Conservation (phyloP, 2,329 filamentous ascomycete genomes). For the Chalaropsis ovoidea region DNA sequence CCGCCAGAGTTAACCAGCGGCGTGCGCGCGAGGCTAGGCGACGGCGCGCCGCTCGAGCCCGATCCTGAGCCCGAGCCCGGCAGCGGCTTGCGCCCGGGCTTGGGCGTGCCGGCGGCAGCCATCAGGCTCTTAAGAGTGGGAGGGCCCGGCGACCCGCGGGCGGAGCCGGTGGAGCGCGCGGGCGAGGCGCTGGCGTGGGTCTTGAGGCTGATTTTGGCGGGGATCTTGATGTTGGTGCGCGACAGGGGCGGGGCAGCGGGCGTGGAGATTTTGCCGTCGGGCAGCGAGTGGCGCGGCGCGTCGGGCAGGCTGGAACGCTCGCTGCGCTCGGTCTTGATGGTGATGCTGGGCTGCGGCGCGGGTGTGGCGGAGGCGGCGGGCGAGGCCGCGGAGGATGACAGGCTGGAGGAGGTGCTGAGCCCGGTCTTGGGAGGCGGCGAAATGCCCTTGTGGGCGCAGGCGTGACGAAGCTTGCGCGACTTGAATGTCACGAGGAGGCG, state of each 20-base stretch:
- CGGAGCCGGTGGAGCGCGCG: neutral
- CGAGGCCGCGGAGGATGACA: constrained; percentile 17
- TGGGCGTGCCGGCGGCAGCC: constrained; percentile 20
- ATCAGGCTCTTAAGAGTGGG: constrained; percentile 23
- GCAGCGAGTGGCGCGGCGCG: constrained; percentile 16
- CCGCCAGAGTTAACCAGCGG: constrained; percentile 4
- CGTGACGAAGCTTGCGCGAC: constrained; percentile 20
- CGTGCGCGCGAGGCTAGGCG: neutral
- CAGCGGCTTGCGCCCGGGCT: constrained; percentile 20
- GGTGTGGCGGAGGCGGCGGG: neutral
- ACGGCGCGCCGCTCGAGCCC: constrained; percentile 10
- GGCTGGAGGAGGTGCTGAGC: constrained; percentile 12
- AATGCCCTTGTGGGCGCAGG: constrained; percentile 23
- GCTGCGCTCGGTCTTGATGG: constrained; percentile 24
- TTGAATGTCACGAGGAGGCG: constrained; percentile 22
- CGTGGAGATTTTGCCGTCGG: constrained; percentile 10
- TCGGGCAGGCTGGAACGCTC: constrained; percentile 22
- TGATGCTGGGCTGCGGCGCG: constrained; percentile 11
- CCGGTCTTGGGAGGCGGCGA: constrained; percentile 16
- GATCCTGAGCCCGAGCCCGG: constrained; percentile 21
- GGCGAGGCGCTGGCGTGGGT: constrained; percentile 7
- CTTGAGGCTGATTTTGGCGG: constrained; percentile 23
- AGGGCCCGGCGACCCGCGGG: constrained; percentile 15
- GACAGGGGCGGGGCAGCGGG: neutral
- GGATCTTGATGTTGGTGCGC: constrained; percentile 21